Base-by-base conservation (phyloP, 305 asterid genomes). In the Fraxinus baroniana region DNA sequence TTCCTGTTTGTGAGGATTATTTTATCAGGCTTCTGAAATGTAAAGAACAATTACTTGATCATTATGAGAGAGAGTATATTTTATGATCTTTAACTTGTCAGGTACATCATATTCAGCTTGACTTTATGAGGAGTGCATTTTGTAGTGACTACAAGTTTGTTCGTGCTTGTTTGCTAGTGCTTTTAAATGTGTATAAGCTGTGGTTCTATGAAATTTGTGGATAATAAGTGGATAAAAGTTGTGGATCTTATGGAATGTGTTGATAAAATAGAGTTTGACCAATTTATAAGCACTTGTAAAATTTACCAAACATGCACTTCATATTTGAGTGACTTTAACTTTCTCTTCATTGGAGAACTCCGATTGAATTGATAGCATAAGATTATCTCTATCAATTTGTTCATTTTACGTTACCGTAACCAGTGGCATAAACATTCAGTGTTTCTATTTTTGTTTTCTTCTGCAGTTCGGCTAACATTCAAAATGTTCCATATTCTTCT, bases 371-470 rank as follows among this genome's bases (percentile, higher is more conserved):
- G 26, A 35, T 79, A 33, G 60, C 52, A 35, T 57, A 39, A 3
- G 30, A 24, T 10, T 10, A 6, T 80, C 79, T 28, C 80, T 57
- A 60, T 7, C 7, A 26, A 37, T 41, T 15, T 66, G 18, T 70
- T 32, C 18, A 44, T 30, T 18, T 22, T 44, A 18, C 1, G 28
- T 24, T 37, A 74, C 26, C 8, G 70, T 66, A 73, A 1, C 41
- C 35, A 66, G 28, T 32, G 60, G 41, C 44, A 37, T 7, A 41
- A 30, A 68, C 72, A 75, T 74, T 80, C 15, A 0, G 71, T 62
- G 77, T 85, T 35, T 68, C 18, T 76, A 22, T 77, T 36, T 36
- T 70, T 77, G 28, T 79, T 79, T 76, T 44, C 80, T 78, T 39
- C 73, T 76, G 44, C 37, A 33, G 64, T 73, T 77, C 10, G 1